Evolutionary conservation across 768 basidiomycete genomes (phyloP).

Genomic region (Suillus paluster): DNA sequence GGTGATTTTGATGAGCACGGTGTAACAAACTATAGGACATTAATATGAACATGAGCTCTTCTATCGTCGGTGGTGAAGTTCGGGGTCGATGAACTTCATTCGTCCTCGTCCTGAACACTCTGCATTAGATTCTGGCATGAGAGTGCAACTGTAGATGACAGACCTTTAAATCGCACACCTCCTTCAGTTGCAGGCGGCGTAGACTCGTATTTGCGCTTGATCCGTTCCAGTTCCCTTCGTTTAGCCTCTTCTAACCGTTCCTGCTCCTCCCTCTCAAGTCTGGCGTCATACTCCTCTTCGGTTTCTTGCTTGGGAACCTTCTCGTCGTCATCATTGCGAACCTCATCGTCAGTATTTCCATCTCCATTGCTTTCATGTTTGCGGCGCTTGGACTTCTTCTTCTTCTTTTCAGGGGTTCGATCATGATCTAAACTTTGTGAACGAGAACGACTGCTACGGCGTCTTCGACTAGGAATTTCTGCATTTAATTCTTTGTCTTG

Average conservation of each 20-base stretch:
- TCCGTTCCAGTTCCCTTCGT: constrained; percentile 51
- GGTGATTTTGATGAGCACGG: constrained; percentile 4
- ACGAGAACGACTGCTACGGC: constrained; percentile 24
- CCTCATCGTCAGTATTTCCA: constrained; percentile 15
- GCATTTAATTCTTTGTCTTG: constrained; percentile 12
- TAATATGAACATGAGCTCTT: background rate
- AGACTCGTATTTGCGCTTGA: constrained; percentile 45
- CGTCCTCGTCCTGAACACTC: constrained; percentile 55
- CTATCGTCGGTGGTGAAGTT: constrained; percentile 39
- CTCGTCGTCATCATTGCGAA: constrained; percentile 4
- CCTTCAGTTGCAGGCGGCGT: constrained; percentile 38
- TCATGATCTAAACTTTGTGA: constrained; percentile 35
- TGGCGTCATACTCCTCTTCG: constrained; percentile 73
- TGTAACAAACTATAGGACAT: background rate
- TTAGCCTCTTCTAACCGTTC: constrained; percentile 55
- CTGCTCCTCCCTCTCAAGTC: constrained; percentile 68
- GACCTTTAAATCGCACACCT: constrained; percentile 72
- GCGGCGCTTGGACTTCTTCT: constrained; percentile 32
- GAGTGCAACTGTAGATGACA: constrained; percentile 10
- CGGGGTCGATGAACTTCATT: constrained; percentile 72
- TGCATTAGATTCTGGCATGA: background rate
- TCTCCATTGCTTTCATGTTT: constrained; percentile 8
- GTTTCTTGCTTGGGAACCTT: constrained; percentile 49
- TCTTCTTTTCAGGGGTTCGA: constrained; percentile 20
- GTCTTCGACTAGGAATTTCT: constrained; percentile 21